Conservation (phyloP, 1,284 basidiomycete species). For the Ustilago tritici region DNA sequence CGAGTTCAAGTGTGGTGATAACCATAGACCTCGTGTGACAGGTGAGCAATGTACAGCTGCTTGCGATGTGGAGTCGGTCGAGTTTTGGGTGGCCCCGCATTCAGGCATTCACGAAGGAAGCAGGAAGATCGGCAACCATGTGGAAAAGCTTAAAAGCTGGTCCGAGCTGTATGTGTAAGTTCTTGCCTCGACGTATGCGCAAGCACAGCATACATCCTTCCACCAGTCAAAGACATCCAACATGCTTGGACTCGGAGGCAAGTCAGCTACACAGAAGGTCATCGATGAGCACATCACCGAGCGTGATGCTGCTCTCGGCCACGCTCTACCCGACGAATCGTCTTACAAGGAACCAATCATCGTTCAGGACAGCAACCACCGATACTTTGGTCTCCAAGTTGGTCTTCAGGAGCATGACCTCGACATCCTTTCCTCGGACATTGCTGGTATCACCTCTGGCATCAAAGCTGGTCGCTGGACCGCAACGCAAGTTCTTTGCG, state of each 20-base stretch:
- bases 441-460: slow-evolving; percentile 49
- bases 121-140: neutral
- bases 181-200: neutral
- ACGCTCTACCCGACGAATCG: slow-evolving; percentile 18
- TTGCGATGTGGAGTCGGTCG: neutral
- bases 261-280: slow-evolving; percentile 26
- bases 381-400: slow-evolving; percentile 14
- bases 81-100: neutral
- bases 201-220: neutral
- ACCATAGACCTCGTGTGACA: slow-evolving; percentile 18
- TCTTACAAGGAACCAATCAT: neutral
- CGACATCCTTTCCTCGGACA: slow-evolving; percentile 57
- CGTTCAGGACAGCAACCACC: slow-evolving; percentile 20
- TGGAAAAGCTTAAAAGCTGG: neutral
- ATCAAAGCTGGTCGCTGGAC: slow-evolving; percentile 74
- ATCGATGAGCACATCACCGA: slow-evolving; percentile 29
- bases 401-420: slow-evolving; percentile 33
- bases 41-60: neutral
- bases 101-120: neutral
- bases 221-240: neutral
- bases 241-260: slow-evolving; percentile 21
- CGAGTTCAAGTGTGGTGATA: neutral
- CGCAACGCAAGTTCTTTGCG: slow-evolving; percentile 78
- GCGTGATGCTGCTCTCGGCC: slow-evolving; percentile 26
- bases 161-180: neutral